A percentile compares a stretch with the other conserved stretches of the same genome.
Evolutionary conservation across 1,284 basidiomycete genomes (phyloP).

Genomic region (Phellopilus nigrolimitatus): DNA sequence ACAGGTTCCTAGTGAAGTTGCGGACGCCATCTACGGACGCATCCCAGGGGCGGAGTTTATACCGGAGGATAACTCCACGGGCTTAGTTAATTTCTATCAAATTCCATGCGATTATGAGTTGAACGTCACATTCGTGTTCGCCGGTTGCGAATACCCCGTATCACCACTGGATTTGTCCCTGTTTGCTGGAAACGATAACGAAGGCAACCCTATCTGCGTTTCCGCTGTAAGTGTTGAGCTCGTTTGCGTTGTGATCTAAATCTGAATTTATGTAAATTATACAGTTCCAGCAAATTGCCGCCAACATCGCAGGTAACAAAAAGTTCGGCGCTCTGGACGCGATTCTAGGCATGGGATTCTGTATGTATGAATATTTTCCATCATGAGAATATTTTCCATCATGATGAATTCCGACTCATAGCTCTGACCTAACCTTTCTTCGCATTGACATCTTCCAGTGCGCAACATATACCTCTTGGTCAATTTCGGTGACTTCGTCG

Average conservation of each 20-base stretch:
- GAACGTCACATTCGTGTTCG: constrained; percentile 57
- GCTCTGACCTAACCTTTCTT: constrained; percentile 36
- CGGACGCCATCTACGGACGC: constrained; percentile 51
- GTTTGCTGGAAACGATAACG: neutral
- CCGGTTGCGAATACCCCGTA: constrained; percentile 46
- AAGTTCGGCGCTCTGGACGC: constrained; percentile 15
- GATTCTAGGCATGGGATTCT: constrained; percentile 51
- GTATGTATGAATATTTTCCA: constrained; percentile 37
- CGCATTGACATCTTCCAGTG: constrained; percentile 43
- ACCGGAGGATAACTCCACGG: constrained; percentile 15
- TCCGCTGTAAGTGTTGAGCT: neutral
- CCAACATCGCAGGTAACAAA: neutral
- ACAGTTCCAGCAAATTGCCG: neutral
- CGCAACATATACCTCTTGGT: constrained; percentile 24
- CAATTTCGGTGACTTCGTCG: constrained; percentile 31
- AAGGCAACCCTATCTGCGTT: neutral
- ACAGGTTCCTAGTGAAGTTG: constrained; percentile 36
- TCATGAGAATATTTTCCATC: no score
- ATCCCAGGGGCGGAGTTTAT: constrained; percentile 45
- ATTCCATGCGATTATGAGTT: constrained; percentile 57
- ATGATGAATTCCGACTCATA: neutral
- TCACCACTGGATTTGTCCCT: neutral
- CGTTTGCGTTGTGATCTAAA: neutral
- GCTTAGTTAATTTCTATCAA: constrained; percentile 47
- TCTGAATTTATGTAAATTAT: neutral